Evolutionary conservation across 1,284 basidiomycete genomes (phyloP).

Genomic region (Pisolithus thermaeus): DNA sequence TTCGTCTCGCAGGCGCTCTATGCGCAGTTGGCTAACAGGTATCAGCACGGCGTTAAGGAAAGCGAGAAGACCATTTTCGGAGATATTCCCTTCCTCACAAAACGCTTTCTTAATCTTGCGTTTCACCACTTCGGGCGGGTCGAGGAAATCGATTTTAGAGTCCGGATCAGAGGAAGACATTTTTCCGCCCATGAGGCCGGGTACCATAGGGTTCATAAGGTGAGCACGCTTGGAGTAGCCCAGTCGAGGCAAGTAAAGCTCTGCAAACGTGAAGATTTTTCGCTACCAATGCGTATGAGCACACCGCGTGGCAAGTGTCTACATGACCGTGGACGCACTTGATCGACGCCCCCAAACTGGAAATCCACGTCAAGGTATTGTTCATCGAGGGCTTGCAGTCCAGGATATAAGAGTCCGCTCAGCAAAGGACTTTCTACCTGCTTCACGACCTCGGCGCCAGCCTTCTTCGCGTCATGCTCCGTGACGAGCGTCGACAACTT

Average conservation of each 20-base stretch:
- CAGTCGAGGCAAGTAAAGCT: conserved; percentile 88
- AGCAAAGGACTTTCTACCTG: conserved; percentile 91
- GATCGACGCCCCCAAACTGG: conserved; percentile 98
- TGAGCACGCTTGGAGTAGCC: conserved; percentile 96
- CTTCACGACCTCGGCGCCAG: conserved; percentile 99
- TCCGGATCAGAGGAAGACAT: conserved; percentile 99
- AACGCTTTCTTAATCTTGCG: conserved; percentile 92
- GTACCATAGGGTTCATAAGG: conserved; percentile 98
- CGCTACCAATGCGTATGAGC: conserved; percentile 47
- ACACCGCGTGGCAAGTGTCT: not conserved
- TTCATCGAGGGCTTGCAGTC: conserved; percentile 95
- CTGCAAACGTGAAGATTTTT: conserved; percentile 98
- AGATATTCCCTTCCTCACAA: conserved; percentile 90
- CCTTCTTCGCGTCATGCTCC: conserved; percentile 96
- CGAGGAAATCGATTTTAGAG: conserved; percentile 97
- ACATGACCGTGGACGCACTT: conserved; percentile 45
- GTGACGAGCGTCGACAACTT: conserved; percentile 84
- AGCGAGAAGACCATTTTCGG: conserved; percentile 88
- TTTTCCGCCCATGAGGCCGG: conserved; percentile 91
- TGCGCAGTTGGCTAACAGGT: conserved; percentile 75
- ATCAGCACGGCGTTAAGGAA: conserved; percentile 89
- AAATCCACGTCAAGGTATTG: conserved; percentile 95
- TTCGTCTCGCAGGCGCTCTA: conserved; percentile 46
- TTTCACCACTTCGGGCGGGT: conserved; percentile 76
- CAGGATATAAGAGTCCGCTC: conserved; percentile 92